These are phyloP conservation scores for Colletotrichum nymphaeae DNA, from an alignment of 2,329 filamentous ascomycete genomes.

Conservation along the genomic window DNA sequence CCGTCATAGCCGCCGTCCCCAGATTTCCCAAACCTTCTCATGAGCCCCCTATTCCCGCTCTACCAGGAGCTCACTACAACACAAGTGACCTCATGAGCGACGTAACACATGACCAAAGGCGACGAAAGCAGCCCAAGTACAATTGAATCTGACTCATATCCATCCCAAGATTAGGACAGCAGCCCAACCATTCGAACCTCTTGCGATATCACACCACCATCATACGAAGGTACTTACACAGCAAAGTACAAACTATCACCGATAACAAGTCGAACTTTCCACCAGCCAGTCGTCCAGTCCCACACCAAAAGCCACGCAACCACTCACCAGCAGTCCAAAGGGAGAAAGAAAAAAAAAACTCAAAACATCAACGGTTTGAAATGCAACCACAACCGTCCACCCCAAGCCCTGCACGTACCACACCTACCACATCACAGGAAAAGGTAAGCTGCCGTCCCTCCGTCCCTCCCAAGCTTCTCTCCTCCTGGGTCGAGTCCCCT, in stretches of 20 bases:
- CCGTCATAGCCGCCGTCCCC: not conserved
- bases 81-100: too few species aligned
- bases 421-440: not conserved
- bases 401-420: not conserved
- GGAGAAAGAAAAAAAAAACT: not conserved
- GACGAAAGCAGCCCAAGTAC: not conserved
- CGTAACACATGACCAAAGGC: not conserved
- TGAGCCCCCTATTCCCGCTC: not conserved
- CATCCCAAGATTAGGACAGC: not conserved
- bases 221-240: too few species aligned
- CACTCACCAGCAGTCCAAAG: not conserved
- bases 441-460: not conserved
- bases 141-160: not conserved
- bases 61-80: too few species aligned
- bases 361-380: slow-evolving; percentile 31
- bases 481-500: too few species aligned
- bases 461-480: too few species aligned
- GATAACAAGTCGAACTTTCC: not conserved
- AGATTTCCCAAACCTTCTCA: not conserved
- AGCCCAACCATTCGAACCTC: not conserved
- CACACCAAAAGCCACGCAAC: not conserved
- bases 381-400: not conserved
- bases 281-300: not conserved
- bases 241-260: not conserved
- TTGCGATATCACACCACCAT: too few species aligned